Evolutionary conservation across 257 asterid genomes (phyloP), one percentile per base, ranked within the genome.

Genomic region (Nicotiana tabacum): DNA sequence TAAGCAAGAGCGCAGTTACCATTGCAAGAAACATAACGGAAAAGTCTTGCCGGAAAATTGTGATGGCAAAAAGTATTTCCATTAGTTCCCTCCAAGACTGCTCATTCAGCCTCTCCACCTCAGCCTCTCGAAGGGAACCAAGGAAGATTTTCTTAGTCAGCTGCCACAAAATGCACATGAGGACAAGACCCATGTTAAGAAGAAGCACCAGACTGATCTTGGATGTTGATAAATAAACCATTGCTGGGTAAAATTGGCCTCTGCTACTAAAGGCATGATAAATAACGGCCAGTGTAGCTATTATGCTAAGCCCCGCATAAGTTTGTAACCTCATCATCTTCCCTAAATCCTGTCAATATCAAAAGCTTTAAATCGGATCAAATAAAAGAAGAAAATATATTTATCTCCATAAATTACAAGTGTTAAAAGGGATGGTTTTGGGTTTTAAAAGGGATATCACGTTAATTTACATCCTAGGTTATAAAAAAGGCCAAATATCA

Each of bases 31-130:
- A 96, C 4, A 89, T 82, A 77, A 92, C 97, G 0, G 99, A 96
- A 85, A 96, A 96, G 80, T 94, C 98, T 88, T 94, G 98, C 53
- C 99, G 89, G 88, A 96, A 96, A 84, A 96, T 96, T 77, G 99
- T 94, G 82, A 96, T 92, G 24, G 99, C 98, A 83, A 96, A 96
- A 65, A 94, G 93, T 85, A 96, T 96, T 82, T 96, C 99, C 99
- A 96, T 94, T 29, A 94, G 91, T 89, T 96, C 99, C 81, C 99
- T 89, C 99, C 98, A 92, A 13, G 98, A 91, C 87, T 94, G 99
- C 90, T 96, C 99, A 7, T 96, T 96, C 84, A 96, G 91, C 93
- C 99, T 92, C 87, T 96, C 99, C n/a, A 94, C 90, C 90, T 96
- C 99, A 2, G 99, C 99, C 91, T 96, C 99, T 21, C 99, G 91